Conservation (phyloP, 345 rosid species). For the thale cress (Arabidopsis thaliana) region DNA sequence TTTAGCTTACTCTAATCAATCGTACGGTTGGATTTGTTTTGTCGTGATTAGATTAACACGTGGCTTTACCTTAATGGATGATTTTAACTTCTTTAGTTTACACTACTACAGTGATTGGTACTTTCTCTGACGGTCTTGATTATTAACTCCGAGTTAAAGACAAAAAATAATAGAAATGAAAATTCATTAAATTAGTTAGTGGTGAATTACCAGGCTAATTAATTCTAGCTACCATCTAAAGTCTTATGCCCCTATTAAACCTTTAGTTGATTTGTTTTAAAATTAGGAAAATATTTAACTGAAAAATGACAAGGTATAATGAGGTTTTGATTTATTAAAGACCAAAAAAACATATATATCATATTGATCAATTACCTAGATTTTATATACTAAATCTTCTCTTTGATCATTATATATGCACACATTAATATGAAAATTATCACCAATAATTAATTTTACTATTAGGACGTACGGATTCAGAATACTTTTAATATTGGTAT, state of each 20-base stretch:
- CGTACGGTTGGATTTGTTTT: constrained; percentile 37
- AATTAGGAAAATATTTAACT: too few relatives aligned
- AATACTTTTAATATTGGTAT: neutral
- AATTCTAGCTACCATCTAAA: too few relatives aligned
- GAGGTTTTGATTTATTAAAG: neutral
- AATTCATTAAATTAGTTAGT: neutral
- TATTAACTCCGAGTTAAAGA: constrained; percentile 12
- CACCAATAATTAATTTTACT: neutral
- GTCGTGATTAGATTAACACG: neutral
- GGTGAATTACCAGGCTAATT: neutral
- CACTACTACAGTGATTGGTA: neutral
- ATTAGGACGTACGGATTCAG: neutral
- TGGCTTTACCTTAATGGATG: constrained; percentile 11
- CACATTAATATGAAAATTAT: neutral
- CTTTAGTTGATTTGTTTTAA: too few relatives aligned
- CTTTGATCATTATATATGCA: constrained; percentile 4
- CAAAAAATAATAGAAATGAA: neutral
- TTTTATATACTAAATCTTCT: neutral
- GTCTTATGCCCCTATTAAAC: too few relatives aligned
- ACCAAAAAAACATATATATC: neutral
- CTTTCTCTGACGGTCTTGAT: constrained; percentile 14
- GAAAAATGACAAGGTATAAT: neutral
- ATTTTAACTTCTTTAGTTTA: neutral
- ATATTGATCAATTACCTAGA: neutral
- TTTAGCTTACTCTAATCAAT: constrained; percentile 26